A percentile compares a stretch with the other conserved stretches of the same genome.
phyloP scores from a whole-genome alignment of 2,329 filamentous ascomycete genomes.

The Penicillium concentricum region DNA sequence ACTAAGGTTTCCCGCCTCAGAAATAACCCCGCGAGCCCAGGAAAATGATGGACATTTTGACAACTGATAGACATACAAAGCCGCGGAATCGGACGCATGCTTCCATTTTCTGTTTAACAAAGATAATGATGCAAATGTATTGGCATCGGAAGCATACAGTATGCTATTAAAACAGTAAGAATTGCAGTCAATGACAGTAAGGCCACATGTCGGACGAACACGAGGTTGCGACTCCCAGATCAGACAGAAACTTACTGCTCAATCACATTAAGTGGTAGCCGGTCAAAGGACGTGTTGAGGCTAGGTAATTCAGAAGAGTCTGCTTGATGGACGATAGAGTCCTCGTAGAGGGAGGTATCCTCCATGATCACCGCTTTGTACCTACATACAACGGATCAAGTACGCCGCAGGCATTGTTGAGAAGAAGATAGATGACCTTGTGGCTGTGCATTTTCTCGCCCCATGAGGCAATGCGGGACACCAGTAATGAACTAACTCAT shows the following conservation, averaged over 20 bases:
- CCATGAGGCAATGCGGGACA: constrained; percentile 10
- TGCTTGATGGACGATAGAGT: neutral
- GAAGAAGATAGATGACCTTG: constrained; percentile 3
- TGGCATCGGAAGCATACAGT: constrained; percentile 47
- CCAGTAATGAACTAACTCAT: constrained; percentile 1
- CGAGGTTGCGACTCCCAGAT: neutral
- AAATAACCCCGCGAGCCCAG: constrained; percentile 35
- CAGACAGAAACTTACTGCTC: constrained; percentile 17
- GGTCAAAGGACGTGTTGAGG: constrained; percentile 15
- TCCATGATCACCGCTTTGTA: constrained; percentile 22
- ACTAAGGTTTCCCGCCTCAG: constrained; percentile 52
- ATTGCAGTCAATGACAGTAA: constrained; percentile 1
- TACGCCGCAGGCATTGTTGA: constrained; percentile 4
- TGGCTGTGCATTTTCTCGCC: constrained; percentile 18
- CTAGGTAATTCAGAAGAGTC: neutral
- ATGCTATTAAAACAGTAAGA: constrained; percentile 40
- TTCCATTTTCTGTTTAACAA: constrained; percentile 49
- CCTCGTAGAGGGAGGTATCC: constrained; percentile 15
- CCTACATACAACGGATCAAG: constrained; percentile 18
- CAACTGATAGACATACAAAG: constrained; percentile 49
- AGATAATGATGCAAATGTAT: constrained; percentile 48
- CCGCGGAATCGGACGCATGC: constrained; percentile 40
- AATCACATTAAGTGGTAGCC: constrained; percentile 24
- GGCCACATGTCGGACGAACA: neutral
- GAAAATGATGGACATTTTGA: constrained; percentile 45